phyloP scores from a whole-genome alignment of 257 asterid species.

The Forsythia viridissima region DNA sequence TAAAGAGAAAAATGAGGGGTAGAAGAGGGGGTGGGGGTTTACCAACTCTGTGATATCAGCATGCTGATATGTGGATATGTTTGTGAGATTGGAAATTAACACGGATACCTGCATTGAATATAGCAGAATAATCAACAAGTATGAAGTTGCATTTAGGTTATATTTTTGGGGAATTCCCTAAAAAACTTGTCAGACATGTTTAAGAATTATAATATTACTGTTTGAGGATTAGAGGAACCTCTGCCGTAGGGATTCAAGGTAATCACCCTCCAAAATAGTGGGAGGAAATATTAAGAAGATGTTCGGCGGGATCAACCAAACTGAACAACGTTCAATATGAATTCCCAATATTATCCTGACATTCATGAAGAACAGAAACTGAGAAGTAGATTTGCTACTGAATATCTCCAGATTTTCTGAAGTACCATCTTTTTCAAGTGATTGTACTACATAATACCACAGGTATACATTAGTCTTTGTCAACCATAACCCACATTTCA shows the following conservation, averaged over 20 bases:
- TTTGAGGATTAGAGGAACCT: background rate
- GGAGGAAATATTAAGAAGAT: slow-evolving; percentile 3
- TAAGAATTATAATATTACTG: background rate
- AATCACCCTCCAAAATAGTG: background rate
- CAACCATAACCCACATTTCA: background rate
- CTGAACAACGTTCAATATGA: background rate
- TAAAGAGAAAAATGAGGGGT: background rate
- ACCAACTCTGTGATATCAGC: background rate
- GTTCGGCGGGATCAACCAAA: background rate
- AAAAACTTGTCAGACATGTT: background rate
- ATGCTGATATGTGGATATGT: background rate
- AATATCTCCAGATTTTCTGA: background rate
- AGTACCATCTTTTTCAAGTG: background rate
- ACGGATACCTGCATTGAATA: background rate
- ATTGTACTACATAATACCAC: background rate
- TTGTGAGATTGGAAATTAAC: background rate
- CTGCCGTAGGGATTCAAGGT: background rate
- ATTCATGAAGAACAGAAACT: background rate
- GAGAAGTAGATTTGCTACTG: background rate
- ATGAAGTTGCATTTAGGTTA: background rate
- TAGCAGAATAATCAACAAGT: background rate
- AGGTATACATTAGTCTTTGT: background rate
- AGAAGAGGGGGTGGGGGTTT: background rate
- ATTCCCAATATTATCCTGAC: background rate
- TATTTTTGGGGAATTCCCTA: background rate